Evolutionary conservation across 2,329 filamentous ascomycete species (phyloP).

Genomic region (Aspergillus floridensis): DNA sequence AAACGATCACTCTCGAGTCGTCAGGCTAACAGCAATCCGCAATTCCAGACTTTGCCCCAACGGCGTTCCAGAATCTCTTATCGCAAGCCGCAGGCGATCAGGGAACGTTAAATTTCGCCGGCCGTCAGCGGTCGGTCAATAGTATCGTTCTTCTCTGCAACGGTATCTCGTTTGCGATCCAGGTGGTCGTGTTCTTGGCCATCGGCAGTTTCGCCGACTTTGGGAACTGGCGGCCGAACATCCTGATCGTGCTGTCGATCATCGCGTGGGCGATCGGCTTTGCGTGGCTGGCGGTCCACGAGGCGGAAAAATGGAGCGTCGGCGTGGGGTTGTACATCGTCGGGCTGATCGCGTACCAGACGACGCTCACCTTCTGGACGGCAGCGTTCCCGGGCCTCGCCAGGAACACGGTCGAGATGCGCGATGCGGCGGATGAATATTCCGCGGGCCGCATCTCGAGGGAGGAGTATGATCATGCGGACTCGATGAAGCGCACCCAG

Average conservation of each 20-base stretch:
- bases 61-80: slow-evolving; percentile 64
- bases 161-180: slow-evolving; percentile 66
- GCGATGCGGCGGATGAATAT: slow-evolving; percentile 51
- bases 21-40: background rate
- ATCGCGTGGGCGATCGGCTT: slow-evolving; percentile 64
- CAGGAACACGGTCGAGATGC: slow-evolving; percentile 52
- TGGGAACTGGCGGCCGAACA: slow-evolving; percentile 61
- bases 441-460: slow-evolving; percentile 54
- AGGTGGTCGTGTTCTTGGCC: slow-evolving; percentile 53
- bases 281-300: slow-evolving; percentile 65
- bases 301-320: slow-evolving; percentile 57
- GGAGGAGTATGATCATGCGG: slow-evolving; percentile 59
- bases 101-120: slow-evolving; percentile 55
- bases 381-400: slow-evolving; percentile 61
- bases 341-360: slow-evolving; percentile 64
- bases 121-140: slow-evolving; percentile 58
- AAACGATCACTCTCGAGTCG: background rate
- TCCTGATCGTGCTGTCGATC: slow-evolving; percentile 60
- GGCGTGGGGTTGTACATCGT: slow-evolving; percentile 65
- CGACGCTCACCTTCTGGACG: slow-evolving; percentile 67
- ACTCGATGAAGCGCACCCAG: slow-evolving; percentile 60
- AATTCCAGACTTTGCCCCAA: slow-evolving; percentile 56
- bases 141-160: slow-evolving; percentile 65
- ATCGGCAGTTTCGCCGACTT: slow-evolving; percentile 58
- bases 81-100: slow-evolving; percentile 58